These are phyloP conservation scores for Rosa chinensis DNA, from an alignment of 306 rosid species.

Conservation along the genomic window DNA sequence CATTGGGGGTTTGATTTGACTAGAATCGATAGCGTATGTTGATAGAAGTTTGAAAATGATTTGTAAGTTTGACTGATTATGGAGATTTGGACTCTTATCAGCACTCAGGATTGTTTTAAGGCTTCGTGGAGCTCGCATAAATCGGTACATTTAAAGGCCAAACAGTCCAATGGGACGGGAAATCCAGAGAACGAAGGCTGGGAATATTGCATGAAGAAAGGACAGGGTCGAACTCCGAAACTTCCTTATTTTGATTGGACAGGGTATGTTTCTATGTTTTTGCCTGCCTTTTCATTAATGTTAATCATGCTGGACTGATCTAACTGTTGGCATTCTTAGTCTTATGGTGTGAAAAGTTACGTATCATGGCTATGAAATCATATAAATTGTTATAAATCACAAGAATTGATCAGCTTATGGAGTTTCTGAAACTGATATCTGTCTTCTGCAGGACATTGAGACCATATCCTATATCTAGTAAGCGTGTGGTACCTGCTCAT, in stretches of 20 bases:
- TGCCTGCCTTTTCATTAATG: conserved; percentile 7
- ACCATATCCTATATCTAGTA: conserved; percentile 81
- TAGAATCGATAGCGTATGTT: background rate
- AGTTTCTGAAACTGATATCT: conserved; percentile 19
- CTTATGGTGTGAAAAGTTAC: background rate
- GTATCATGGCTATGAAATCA: background rate
- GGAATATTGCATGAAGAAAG: conserved; percentile 78
- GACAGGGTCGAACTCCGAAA: conserved; percentile 78
- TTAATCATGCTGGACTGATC: conserved; percentile 18
- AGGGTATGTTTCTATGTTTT: conserved; percentile 53
- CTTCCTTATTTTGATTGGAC: conserved; percentile 93
- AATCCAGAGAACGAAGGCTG: conserved; percentile 58
- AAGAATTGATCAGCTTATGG: background rate
- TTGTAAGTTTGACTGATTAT: background rate
- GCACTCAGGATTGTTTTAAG: conserved; percentile 96
- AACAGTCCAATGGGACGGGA: conserved; percentile 47
- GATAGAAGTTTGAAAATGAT: background rate
- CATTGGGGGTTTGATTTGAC: background rate
- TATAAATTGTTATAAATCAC: background rate
- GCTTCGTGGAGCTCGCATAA: conserved; percentile 93
- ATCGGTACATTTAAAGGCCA: conserved; percentile 72
- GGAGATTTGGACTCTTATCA: conserved; percentile 38
- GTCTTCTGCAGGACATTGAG: conserved; percentile 57
- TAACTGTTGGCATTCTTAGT: background rate
- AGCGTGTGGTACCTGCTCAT: conserved; percentile 57